Evolutionary conservation across 2,329 filamentous ascomycete species (phyloP).

Genomic region (Aureobasidium zeae): DNA sequence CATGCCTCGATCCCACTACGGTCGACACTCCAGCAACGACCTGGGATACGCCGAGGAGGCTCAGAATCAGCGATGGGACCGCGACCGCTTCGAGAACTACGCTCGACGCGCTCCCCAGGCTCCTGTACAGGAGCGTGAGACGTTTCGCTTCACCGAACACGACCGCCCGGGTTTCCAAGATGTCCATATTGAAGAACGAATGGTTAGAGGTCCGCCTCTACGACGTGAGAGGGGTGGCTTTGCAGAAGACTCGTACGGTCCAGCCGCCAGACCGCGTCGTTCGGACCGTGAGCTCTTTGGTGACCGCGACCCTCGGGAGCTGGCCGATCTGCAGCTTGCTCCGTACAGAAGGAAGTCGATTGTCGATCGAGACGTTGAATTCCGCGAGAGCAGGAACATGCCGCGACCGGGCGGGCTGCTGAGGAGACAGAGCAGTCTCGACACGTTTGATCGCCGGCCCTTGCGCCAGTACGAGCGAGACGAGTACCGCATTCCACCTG

Average conservation of each 20-base stretch:
- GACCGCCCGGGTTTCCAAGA: conserved; percentile 34
- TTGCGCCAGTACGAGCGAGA: conserved; percentile 46
- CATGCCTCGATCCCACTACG: conserved; percentile 12
- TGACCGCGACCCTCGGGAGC: conserved; percentile 37
- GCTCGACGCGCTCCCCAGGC: conserved; percentile 19
- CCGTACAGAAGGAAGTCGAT: conserved; percentile 51
- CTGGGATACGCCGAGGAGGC: conserved; percentile 36
- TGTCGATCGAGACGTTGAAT: conserved; percentile 47
- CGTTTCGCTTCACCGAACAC: conserved; percentile 33
- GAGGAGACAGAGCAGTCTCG: conserved; percentile 77
- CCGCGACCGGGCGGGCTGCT: conserved; percentile 60
- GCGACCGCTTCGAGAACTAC: conserved; percentile 42
- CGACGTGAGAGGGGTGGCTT: conserved; percentile 41
- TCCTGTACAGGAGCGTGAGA: conserved; percentile 31
- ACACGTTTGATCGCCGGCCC: conserved; percentile 77
- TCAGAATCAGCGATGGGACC: conserved; percentile 39
- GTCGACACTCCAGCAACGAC: conserved; percentile 31
- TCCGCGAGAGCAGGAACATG: conserved; percentile 28
- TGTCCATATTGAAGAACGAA: conserved; percentile 35
- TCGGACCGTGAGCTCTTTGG: conserved; percentile 38
- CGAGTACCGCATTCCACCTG: conserved; percentile 54
- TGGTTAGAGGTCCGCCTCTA: conserved; percentile 24
- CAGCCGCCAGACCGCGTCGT: conserved; percentile 26
- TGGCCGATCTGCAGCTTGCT: conserved; percentile 44
- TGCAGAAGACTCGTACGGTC: conserved; percentile 38